Base-by-base conservation (phyloP, 2,329 filamentous ascomycete genomes). In the Phoma sp. region DNA sequence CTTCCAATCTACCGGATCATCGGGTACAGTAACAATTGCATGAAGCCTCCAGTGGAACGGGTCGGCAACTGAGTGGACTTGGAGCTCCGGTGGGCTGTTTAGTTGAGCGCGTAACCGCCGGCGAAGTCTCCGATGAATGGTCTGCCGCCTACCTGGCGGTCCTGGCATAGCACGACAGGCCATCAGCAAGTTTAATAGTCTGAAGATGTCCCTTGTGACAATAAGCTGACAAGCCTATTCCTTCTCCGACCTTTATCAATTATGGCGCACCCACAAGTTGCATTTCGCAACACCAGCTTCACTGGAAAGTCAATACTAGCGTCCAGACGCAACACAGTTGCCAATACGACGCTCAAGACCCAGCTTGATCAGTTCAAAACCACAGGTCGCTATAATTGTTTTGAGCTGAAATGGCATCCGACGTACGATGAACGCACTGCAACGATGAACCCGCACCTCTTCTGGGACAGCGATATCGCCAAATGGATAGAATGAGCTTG, bases 401-500 rank as follows among this genome's bases (percentile, higher is more conserved):
- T 87, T 72, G 81, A 81, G 59, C 69, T 87, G 15, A 56, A 81
- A 67, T 85, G 83, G 82, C 81, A 86, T 59, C 75, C 80, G 0
- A 75, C 75, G 1, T 87, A 87, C 63, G 76, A 76, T 12, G 79
- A 85, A 40, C 68, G 77, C 43, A 77, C 78, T 11, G 62, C 84
- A 0, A 77, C 85, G 1, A 83, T 84, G 0, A 81, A 83, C n/a
- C n/a, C n/a, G 18, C 82, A 84, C 59, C 71, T 84, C 1, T 87
- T 87, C 64, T 87, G 84, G 84, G 84, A 87, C 61, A 79, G 76
- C 0, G 80, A 82, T 65, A 68, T 84, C 17, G 84, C 78, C 10
- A 87, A 87, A 69, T 86, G 84, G 83, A 84, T 87, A 43, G 85
- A 87, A 69, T 84, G 81, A 0, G 84, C 83, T 3, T 86, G 83